Evolutionary conservation across 306 rosid genomes (phyloP), one percentile per base, ranked within the genome.

Genomic region (Gastrolobium villosum): DNA sequence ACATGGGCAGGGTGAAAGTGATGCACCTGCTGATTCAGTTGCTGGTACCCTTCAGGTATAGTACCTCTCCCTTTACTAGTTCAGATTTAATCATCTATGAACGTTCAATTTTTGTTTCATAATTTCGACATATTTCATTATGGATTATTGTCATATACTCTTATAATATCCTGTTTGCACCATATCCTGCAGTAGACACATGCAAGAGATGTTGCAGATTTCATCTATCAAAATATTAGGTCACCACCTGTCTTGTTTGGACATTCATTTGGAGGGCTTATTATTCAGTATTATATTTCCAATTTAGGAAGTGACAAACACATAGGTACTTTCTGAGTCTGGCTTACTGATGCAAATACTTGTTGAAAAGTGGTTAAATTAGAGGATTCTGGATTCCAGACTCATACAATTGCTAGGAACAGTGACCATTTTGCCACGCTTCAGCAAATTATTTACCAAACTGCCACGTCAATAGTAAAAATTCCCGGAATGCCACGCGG

Each of bases 221-320:
- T 91, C 81, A 90, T 94, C 78, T 37, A 76, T 78, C 79, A 34
- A 57, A 68, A 81, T 10, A 72, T 88, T 41, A 20, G 13, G 48
- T 70, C 76, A n/a, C 91, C 98, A 2, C 96, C 98, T 39, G 87
- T 94, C 7, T 85, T 94, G 83, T 69, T 94, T 26, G 98, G 98
- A 15, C 98, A 91, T 83, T 94, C 98, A 34, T 94, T 94, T 87
- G 98, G 97, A 57, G 98, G 94, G 54, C 97, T 94, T 48, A 91
- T 90, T 61, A 78, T 94, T 79, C 98, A 94, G 74, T 90, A 87
- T 79, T 91, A 90, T 74, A 65, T 90, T 84, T 88, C 96, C 65
- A 80, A 78, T 82, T 43, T 80, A 55, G 86, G 86, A 79, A 79
- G 77, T 65, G 75, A 50, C 70, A 74, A 71, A 52, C 34, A 65